Evolutionary conservation across 2,329 filamentous ascomycete genomes (phyloP).

Genomic region (Chaetomium olivaceum): DNA sequence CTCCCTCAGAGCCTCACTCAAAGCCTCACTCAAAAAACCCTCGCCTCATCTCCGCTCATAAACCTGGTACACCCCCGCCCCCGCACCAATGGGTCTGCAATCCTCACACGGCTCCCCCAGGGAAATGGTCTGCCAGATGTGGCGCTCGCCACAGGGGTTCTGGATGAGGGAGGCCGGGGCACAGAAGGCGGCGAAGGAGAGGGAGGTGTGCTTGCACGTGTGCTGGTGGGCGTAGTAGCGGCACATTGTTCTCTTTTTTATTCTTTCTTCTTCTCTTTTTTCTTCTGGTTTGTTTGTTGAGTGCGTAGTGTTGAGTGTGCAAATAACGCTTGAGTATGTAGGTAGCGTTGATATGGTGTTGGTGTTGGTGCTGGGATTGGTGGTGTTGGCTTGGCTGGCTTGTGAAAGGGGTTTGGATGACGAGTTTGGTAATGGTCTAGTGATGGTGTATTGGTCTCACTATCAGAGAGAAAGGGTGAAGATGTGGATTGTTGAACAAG

Average conservation of each 20-base stretch:
- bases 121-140: slow-evolving; percentile 42
- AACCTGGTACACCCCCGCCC: background rate
- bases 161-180: slow-evolving; percentile 40
- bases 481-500: background rate
- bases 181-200: slow-evolving; percentile 42
- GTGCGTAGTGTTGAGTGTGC: background rate
- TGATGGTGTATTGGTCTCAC: background rate
- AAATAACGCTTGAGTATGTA: too few relatives aligned
- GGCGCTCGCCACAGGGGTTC: slow-evolving; percentile 38
- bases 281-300: background rate
- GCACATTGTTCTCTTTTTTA: slow-evolving; percentile 36
- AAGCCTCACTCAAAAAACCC: too few relatives aligned
- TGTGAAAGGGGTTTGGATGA: background rate
- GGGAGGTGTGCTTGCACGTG: slow-evolving; percentile 37
- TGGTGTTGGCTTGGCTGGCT: background rate
- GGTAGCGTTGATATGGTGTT: background rate
- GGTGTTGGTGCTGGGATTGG: background rate
- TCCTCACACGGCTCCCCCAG: slow-evolving; percentile 42
- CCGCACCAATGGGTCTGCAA: slow-evolving; percentile 28
- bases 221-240: slow-evolving; percentile 44
- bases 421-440: background rate
- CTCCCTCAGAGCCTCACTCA: too few relatives aligned
- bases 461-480: background rate
- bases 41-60: background rate
- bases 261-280: background rate